phyloP scores from a whole-genome alignment of 164 flowering plant species.

The Magnolia sinica region DNA sequence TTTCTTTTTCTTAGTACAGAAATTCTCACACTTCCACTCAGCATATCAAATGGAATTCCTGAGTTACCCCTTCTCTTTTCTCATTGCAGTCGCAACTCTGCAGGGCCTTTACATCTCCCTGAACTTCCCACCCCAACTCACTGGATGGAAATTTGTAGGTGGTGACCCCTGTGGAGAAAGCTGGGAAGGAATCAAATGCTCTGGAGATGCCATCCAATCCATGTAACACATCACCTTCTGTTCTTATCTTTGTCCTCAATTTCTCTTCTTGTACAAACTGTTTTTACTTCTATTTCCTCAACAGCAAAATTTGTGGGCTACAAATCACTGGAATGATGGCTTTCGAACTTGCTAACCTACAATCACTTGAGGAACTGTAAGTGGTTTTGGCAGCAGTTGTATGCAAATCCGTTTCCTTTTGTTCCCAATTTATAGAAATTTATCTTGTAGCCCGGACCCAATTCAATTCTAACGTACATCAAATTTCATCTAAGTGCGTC shows the following conservation, averaged over 20 bases:
- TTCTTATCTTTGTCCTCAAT: neutral
- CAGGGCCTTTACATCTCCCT: constrained; percentile 52
- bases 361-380: constrained; percentile 59
- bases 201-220: constrained; percentile 50
- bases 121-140: constrained; percentile 51
- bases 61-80: neutral
- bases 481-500: neutral
- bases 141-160: constrained; percentile 51
- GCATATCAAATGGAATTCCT: no score
- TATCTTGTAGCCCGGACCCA: no score
- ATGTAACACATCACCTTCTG: constrained; percentile 36
- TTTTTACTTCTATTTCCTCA: neutral
- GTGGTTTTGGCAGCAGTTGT: constrained; percentile 16
- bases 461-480: no score
- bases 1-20: no score
- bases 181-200: constrained; percentile 77
- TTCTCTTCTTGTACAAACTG: neutral
- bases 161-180: constrained; percentile 81
- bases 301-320: constrained; percentile 56
- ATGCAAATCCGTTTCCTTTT: neutral
- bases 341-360: constrained; percentile 45
- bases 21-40: no score
- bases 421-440: no score
- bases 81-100: constrained; percentile 54
- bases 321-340: constrained; percentile 55